phyloP scores from a whole-genome alignment of 108 stramenopile species.

The Chaetoceros tenuissimus region DNA sequence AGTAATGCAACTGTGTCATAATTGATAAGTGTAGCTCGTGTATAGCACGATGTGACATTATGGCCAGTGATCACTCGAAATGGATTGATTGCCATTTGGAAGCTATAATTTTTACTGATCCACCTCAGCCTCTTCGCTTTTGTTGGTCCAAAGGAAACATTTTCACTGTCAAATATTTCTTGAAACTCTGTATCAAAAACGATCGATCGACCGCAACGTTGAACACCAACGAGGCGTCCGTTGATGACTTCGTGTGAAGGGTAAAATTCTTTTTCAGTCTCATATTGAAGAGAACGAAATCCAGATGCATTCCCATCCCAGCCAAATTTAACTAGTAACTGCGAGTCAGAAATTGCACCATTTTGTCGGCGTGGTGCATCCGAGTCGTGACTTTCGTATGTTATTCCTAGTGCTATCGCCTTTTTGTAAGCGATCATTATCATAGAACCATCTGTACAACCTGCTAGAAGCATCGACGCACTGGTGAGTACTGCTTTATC shows the following conservation, averaged over 20 bases:
- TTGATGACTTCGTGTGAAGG: no score
- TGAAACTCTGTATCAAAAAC: background rate
- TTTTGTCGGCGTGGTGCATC: no score
- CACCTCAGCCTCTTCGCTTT: background rate
- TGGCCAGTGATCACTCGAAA: background rate
- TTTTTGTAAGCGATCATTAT: background rate
- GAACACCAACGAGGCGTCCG: background rate
- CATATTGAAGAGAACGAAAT: no score
- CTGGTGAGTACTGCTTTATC: background rate
- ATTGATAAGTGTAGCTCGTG: background rate
- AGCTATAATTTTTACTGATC: background rate
- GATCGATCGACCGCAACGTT: background rate
- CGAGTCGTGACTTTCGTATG: background rate
- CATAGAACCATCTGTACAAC: background rate
- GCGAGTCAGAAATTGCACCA: no score
- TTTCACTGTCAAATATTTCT: background rate
- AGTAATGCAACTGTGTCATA: background rate
- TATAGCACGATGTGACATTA: background rate
- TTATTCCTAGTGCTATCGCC: background rate
- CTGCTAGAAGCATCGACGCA: background rate
- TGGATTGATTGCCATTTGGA: background rate
- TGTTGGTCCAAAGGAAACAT: background rate
- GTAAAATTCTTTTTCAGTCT: no score
- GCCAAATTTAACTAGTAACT: no score
- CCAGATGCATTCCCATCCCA: no score